Percentiles rank a stretch among this genome's conserved stretches.
phyloP scores from a whole-genome alignment of 2,329 filamentous ascomycete species.

The Colletotrichum orbiculare region DNA sequence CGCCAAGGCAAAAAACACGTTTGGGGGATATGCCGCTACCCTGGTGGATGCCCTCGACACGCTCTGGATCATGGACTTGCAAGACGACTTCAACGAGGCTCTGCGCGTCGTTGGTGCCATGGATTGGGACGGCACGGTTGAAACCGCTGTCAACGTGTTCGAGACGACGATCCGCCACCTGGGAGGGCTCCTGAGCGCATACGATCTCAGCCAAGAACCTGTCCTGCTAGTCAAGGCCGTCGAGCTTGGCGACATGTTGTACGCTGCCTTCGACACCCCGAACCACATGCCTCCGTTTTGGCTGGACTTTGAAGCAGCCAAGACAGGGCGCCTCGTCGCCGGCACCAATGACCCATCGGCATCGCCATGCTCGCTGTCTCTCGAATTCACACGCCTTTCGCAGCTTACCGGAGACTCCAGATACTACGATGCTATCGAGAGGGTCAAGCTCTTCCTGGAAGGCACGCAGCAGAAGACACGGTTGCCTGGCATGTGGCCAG shows the following conservation, averaged over 20 bases:
- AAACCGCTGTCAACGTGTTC: slow-evolving; percentile 66
- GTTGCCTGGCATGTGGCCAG: slow-evolving; percentile 80
- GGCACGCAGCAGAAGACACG: slow-evolving; percentile 73
- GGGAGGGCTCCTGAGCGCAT: slow-evolving; percentile 74
- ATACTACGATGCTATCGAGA: slow-evolving; percentile 78
- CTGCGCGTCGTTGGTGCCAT: slow-evolving; percentile 56
- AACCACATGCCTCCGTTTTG: slow-evolving; percentile 68
- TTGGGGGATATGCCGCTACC: slow-evolving; percentile 60
- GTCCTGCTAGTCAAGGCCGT: slow-evolving; percentile 69
- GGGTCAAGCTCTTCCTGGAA: slow-evolving; percentile 75
- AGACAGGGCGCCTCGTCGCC: slow-evolving; percentile 22
- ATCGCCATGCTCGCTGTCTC: slow-evolving; percentile 70
- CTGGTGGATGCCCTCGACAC: slow-evolving; percentile 61
- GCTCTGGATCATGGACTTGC: slow-evolving; percentile 65
- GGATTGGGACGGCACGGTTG: slow-evolving; percentile 61
- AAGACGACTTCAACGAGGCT: slow-evolving; percentile 58
- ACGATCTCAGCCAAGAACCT: slow-evolving; percentile 70
- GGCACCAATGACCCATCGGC: slow-evolving; percentile 53
- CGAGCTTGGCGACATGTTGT: slow-evolving; percentile 72
- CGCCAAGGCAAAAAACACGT: slow-evolving; percentile 51
- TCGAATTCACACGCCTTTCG: slow-evolving; percentile 79
- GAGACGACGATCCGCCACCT: slow-evolving; percentile 79
- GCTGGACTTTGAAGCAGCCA: slow-evolving; percentile 32
- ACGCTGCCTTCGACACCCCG: slow-evolving; percentile 75
- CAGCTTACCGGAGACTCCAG: slow-evolving; percentile 78